Conservation (phyloP, 2,329 filamentous ascomycete species). For the Ceratocystis lukuohia region DNA sequence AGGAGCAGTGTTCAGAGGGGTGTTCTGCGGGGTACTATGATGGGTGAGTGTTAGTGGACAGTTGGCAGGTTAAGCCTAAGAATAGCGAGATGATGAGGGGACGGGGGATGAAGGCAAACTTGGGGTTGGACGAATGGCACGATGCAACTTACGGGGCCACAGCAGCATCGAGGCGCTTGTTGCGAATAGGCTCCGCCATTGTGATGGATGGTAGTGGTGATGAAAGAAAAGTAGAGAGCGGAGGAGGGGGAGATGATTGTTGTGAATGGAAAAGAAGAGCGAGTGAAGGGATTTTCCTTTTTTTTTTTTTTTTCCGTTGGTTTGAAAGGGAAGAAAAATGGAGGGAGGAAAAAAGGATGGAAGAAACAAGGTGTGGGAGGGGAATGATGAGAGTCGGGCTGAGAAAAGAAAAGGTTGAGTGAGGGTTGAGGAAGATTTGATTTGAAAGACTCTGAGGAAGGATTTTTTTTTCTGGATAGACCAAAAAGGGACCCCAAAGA, state of each 20-base stretch:
- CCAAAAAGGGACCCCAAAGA: background rate
- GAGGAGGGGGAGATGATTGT: background rate
- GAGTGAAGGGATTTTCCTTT: background rate
- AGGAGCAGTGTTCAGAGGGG: slow-evolving; percentile 84
- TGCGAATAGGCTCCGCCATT: slow-evolving; percentile 52
- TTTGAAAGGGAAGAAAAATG: slow-evolving; percentile 25
- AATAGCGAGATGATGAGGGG: background rate
- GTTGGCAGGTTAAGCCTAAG: background rate
- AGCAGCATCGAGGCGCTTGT: slow-evolving; percentile 44
- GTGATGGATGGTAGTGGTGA: slow-evolving; percentile 22
- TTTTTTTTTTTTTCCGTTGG: slow-evolving; percentile 13
- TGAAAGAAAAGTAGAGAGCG: slow-evolving; percentile 22
- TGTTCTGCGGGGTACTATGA: slow-evolving; percentile 90
- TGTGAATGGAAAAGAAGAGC: slow-evolving; percentile 11
- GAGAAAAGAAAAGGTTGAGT: slow-evolving; percentile 14
- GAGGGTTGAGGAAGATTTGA: slow-evolving; percentile 14
- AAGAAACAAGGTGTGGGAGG: slow-evolving; percentile 25
- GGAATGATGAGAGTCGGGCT: slow-evolving; percentile 21
- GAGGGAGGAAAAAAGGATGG: slow-evolving; percentile 22
- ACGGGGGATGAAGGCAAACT: slow-evolving; percentile 17
- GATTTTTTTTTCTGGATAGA: slow-evolving; percentile 1
- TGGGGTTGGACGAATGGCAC: no score
- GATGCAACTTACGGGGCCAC: slow-evolving; percentile 42
- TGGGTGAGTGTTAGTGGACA: slow-evolving; percentile 13
- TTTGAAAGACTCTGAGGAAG: slow-evolving; percentile 11